These are phyloP conservation scores for Septoria petroselini DNA, from an alignment of 2,329 filamentous ascomycete species.

Conservation along the genomic window DNA sequence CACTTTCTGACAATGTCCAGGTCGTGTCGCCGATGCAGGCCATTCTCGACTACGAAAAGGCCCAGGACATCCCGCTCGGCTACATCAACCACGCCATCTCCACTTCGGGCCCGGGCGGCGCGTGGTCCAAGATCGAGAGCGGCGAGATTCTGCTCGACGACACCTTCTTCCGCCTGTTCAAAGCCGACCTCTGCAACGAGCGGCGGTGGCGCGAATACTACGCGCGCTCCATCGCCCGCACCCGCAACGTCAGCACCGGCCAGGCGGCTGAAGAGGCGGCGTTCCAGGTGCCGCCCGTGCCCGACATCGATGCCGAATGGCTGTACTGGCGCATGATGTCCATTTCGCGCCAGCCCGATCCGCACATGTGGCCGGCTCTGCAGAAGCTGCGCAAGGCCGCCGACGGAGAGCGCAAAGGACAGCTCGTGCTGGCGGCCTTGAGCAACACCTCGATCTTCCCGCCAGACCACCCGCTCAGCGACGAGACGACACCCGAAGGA, in stretches of 20 bases:
- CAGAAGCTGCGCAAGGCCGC: conserved; percentile 55
- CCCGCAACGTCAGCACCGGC: conserved; percentile 44
- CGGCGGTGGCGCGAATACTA: conserved; percentile 65
- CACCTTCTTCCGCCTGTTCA: conserved; percentile 73
- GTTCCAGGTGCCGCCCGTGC: conserved; percentile 56
- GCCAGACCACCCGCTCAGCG: conserved; percentile 64
- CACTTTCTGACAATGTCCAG: conserved; percentile 45
- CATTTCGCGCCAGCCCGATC: conserved; percentile 66
- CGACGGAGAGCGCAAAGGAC: conserved; percentile 32
- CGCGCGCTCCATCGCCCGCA: conserved; percentile 28
- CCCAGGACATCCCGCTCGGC: conserved; percentile 72
- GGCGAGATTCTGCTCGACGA: conserved; percentile 74
- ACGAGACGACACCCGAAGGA: conserved; percentile 43
- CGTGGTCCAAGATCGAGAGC: conserved; percentile 84
- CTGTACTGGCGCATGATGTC: conserved; percentile 93
- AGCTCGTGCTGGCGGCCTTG: conserved; percentile 74
- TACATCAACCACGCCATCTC: conserved; percentile 93
- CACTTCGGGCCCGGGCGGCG: conserved; percentile 69
- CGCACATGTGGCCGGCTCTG: conserved; percentile 83
- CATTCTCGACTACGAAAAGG: conserved; percentile 84
- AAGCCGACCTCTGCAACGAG: conserved; percentile 65
- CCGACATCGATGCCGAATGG: conserved; percentile 69
- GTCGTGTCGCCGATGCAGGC: conserved; percentile 88
- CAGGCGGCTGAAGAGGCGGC: conserved; percentile 33
- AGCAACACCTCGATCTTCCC: conserved; percentile 91